Evolutionary conservation across 2,329 filamentous ascomycete genomes (phyloP), one percentile per base, ranked within the genome.

Genomic region (Apiospora phragmitis): DNA sequence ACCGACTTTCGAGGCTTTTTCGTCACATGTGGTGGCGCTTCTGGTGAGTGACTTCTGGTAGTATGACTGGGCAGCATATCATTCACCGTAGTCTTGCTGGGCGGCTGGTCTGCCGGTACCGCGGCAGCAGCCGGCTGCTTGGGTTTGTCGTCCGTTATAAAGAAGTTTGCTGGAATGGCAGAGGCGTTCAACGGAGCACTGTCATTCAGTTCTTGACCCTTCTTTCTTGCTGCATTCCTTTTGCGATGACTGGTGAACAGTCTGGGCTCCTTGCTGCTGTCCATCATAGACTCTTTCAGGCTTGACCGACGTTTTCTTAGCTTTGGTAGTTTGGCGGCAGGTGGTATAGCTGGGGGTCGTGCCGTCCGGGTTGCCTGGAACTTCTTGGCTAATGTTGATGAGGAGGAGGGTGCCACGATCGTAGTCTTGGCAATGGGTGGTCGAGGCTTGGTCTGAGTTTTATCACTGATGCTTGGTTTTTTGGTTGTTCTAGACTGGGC

Each of bases 151-250:
- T 72, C 74, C 16, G 68, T 74, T n/a, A 80, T 70, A 26, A 80
- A 68, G 66, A 80, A 79, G 38, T 71, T 73, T 12, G 73, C 43
- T 26, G 79, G 79, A 8, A 80, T 80, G 1, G 75, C 75, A n/a
- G 80, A 79, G 45, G 81, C 72, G 69, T 82, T 80, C 1, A 81
- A 76, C 2, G 84, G 80, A 2, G 78, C 81, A 29, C 72, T 72
- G 41, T 88, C 87, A 62, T 83, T 83, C 69, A 80, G 82, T 26
- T 84, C 83, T 38, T 85, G 83, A 7, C 79, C 80, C 51, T 78
- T 77, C 42, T 86, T 79, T 70, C 85, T 80, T 2, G 85, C 81
- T 26, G 84, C 77, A 43, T 85, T 83, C 35, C 76, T 74, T 11
- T 80, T 72, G 12, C 80, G 82, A 71, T 79, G 74, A 5, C 77